Evolutionary conservation across 805 yeast genomes (phyloP), one percentile per base, ranked within the genome.

Genomic region (Ogataea paradorogensis): DNA sequence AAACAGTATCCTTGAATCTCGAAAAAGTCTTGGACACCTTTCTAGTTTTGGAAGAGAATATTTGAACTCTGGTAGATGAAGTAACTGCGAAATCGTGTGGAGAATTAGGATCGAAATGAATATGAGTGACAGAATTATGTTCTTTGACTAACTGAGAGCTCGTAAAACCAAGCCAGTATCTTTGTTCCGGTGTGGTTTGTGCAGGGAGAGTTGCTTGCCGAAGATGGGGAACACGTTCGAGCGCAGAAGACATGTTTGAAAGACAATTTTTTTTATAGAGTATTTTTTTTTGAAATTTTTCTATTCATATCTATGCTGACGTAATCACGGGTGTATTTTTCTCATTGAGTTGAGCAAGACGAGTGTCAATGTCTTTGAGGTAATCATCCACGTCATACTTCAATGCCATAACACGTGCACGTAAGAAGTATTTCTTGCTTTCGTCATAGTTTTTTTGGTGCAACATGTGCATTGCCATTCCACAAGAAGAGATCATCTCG

Each of bases 51-150:
- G 96, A 82, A 0, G 95, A 85, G 56, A 91, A 86, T 7, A 93
- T 79, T 61, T 93, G 98, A 42, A 93, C 85, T 57, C 97, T 74
- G 0, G 97, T 84, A 14, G 95, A 82, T 22, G 95, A 80, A 1
- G 97, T 85, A 25, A 93, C 86, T 16, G 97, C 98, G 66, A 91
- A 85, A 65, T 93, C 96, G 58, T 86, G 82, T 5, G 96, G 95
- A 11, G 81, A 67, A 27, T 72, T 74, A 2, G 96, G 96, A 59
- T 85, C 89, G 72, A 93, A 93, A 48, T 82, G 74, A 40, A 93
- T 81, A 59, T 88, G 95, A 25, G 85, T 81, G 30, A 93, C 87
- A 28, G 97, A 87, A 62, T 86, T 89, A 65, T 86, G 91, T 61
- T 93, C 98, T 61, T 93, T 91, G 20, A 90, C 88, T 27, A 93